Percentiles rank a stretch among this genome's conserved stretches.
These are phyloP conservation scores for Cicer judaicum DNA, from an alignment of 306 rosid species.

Conservation along the genomic window DNA sequence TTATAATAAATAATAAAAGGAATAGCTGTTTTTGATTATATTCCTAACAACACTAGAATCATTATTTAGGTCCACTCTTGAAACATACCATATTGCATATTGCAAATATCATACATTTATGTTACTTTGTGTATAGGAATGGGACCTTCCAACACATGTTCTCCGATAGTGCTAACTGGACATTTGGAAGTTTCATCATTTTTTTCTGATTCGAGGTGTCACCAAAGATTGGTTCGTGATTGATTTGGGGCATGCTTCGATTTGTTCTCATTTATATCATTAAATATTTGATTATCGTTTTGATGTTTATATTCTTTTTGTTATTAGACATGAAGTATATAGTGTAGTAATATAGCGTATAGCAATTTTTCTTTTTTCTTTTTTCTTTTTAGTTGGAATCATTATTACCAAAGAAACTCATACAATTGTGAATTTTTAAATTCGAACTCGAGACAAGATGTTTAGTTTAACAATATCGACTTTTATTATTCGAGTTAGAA, in stretches of 20 bases:
- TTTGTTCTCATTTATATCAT: constrained; percentile 55
- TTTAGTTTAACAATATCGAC: no score
- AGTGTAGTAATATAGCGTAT: no score
- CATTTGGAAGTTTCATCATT: constrained; percentile 56
- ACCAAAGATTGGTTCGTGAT: constrained; percentile 51
- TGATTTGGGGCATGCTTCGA: background rate
- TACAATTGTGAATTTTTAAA: no score
- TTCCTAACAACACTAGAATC: constrained; percentile 54
- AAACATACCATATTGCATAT: no score
- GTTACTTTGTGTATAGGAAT: constrained; percentile 33
- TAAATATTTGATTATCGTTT: constrained; percentile 34
- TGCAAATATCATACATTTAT: background rate
- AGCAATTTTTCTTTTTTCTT: no score
- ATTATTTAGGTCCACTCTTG: constrained; percentile 55
- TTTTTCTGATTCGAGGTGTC: constrained; percentile 52
- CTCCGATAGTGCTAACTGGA: constrained; percentile 42
- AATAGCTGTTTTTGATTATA: constrained; percentile 62
- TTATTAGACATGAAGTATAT: no score
- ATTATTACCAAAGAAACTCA: no score
- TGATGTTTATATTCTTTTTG: background rate
- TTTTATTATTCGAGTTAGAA: no score
- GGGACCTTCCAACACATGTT: constrained; percentile 62
- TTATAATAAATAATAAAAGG: constrained; percentile 46
- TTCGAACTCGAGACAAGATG: no score
- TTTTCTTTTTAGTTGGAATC: no score